These are phyloP conservation scores for Mangifera indica DNA, from an alignment of 345 rosid species.

Conservation along the genomic window DNA sequence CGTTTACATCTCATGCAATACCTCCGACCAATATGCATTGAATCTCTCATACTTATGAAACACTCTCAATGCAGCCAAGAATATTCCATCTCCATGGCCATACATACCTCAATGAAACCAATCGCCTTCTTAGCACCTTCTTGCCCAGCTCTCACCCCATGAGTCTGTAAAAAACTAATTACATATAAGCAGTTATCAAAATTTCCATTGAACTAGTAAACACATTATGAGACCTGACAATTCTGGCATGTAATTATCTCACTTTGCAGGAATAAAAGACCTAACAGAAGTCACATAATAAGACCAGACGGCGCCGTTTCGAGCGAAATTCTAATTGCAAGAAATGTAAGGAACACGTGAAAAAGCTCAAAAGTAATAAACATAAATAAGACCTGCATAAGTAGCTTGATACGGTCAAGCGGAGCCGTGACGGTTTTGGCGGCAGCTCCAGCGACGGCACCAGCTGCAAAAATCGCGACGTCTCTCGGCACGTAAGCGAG, in stretches of 20 bases:
- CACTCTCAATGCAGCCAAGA: neutral
- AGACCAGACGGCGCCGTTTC: neutral
- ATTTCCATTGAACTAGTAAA: neutral
- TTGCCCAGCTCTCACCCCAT: constrained; percentile 70
- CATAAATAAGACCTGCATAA: constrained; percentile 71
- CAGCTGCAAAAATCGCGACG: constrained; percentile 78
- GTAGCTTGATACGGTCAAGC: constrained; percentile 92
- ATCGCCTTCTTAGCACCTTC: constrained; percentile 73
- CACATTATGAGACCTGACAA: neutral
- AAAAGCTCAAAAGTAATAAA: neutral
- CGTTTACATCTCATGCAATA: neutral
- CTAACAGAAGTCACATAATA: neutral
- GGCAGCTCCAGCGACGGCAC: constrained; percentile 94
- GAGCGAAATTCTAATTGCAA: neutral
- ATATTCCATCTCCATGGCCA: neutral
- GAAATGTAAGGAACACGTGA: neutral
- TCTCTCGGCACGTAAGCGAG: constrained; percentile 71
- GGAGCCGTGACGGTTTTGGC: constrained; percentile 94
- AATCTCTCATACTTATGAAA: neutral
- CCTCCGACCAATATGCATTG: neutral
- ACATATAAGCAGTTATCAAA: constrained; percentile 15
- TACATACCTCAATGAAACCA: constrained; percentile 68
- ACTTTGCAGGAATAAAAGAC: neutral
- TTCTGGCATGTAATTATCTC: neutral
- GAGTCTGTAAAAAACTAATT: constrained; percentile 48